Base-by-base conservation (phyloP, 2,329 filamentous ascomycete genomes). In the Neonectria neomacrospora region DNA sequence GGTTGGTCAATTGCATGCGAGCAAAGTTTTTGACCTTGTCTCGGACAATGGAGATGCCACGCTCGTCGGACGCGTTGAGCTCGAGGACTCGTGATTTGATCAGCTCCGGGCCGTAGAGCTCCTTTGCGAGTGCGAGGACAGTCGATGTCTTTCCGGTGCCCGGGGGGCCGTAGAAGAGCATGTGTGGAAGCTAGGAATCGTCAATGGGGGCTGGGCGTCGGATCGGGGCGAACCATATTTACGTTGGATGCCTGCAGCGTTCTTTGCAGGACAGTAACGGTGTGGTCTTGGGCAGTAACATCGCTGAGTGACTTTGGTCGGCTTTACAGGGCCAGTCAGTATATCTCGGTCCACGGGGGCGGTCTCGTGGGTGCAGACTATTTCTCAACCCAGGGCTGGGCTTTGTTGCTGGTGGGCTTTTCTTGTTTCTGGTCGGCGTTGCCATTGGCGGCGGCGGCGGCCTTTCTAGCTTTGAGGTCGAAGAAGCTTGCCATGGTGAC, bases 11-110 rank as follows among this genome's bases (percentile, higher is more conserved):
- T 78, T 97, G 95, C 85, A 96, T 95, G 64, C 95, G 90, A 22
- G 96, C 96, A 79, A 99, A 99, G 79, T 97, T 91, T 79, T 99
- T 99, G 78, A 99, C 94, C 80, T 98, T 98, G 75, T 97, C 93
- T 55, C 96, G 91, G 39, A 99, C 95, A 68, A 99, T 98, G 64
- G 89, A 91, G 76, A 99, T 98, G 56, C 96, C 96, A 69, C 96
- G 94, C 82, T 99, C 96, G 81, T 99, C 96, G 39, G 96, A 99
- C 72, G 96, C 96, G 81, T 99, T 99, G 75, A 99, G 90, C 82
- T 99, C 96, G 65, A 99, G 92, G n/a, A 99, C 96, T 52, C 96
- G 91, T 14, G 93, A 89, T 75, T 93, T 94, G 74, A 97, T 92
- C 73, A 99, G 89, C 70, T 97, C 93, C 44, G 96, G 96, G 1